Evolutionary conservation across 1,284 basidiomycete genomes (phyloP).

Genomic region (Apiotrichum siamense): DNA sequence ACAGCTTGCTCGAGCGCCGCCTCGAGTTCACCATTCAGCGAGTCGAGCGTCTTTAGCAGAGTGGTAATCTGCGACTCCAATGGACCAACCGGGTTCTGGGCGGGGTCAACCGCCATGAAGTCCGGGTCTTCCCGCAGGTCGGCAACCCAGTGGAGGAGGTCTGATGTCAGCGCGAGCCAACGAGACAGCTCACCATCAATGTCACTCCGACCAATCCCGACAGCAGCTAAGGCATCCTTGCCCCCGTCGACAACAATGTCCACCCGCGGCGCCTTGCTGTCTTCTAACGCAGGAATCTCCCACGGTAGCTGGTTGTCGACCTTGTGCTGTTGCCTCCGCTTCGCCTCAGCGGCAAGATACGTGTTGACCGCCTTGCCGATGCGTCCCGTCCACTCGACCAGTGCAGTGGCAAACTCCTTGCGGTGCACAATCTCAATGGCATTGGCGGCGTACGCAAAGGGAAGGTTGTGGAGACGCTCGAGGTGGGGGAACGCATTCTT

Average conservation of each 20-base stretch:
- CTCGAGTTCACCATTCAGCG: constrained; percentile 67
- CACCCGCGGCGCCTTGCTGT: constrained; percentile 53
- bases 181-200: constrained; percentile 56
- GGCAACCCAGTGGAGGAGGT: constrained; percentile 62
- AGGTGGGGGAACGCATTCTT: constrained; percentile 82
- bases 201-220: constrained; percentile 61
- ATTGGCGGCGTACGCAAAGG: constrained; percentile 88
- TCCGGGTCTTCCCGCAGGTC: constrained; percentile 39
- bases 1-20: constrained; percentile 66
- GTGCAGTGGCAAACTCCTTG: constrained; percentile 72
- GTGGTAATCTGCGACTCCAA: constrained; percentile 59
- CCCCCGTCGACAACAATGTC: constrained; percentile 65
- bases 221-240: constrained; percentile 20
- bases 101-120: constrained; percentile 23
- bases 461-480: constrained; percentile 76
- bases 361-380: constrained; percentile 77
- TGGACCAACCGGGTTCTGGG: constrained; percentile 55
- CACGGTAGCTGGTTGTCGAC: constrained; percentile 75
- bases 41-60: constrained; percentile 67
- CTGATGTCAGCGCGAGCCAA: constrained; percentile 25
- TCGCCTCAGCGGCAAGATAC: constrained; percentile 61
- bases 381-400: constrained; percentile 67
- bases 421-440: constrained; percentile 84
- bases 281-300: constrained; percentile 50
- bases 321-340: constrained; percentile 68